Base-by-base conservation (phyloP, 2,329 filamentous ascomycete genomes). In the Alternaria tenuissima region DNA sequence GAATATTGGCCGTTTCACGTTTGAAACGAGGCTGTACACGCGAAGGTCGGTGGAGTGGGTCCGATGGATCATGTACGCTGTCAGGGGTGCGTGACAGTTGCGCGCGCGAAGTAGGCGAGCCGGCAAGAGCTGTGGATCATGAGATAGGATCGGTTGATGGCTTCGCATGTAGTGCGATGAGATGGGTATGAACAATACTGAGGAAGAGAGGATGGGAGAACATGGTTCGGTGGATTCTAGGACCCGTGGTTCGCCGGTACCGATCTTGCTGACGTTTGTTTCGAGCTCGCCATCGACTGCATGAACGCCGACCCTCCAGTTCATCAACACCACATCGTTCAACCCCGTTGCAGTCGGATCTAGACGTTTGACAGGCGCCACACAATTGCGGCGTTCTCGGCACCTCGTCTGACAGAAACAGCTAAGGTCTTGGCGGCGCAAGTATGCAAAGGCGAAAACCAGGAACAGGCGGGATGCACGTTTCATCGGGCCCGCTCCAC, bases 1-100 rank as follows among this genome's bases (percentile, higher is more conserved):
- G 61, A 66, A 56, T 57, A 64, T 62, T 63, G 49, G 12, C 38
- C 43, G 68, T 72, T 69, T 70, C 66, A 68, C 28, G 53, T 65
- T 41, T 62, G 65, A 70, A 67, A 70, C 65, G 47, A 56, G 41
- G 47, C 57, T 55, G 55, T 43, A 20, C 52, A 55, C 56, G 57
- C 57, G 46, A 57, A 48, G 34, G 34, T 38, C 28, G 41, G 28
- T 42, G 53, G 30, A 30, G 52, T 57, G 53, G 57, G 46, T 38
- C 41, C 6, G 6, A 12, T 32, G 32, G 38, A 57, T 32, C 24
- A 9, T 26, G 8, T 22, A 22, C 34, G 41, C 34, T 42, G 57
- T 47, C 26, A 47, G 53, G 53, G 47, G 54, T 34, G 57, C 54
- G 41, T 41, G 41, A 22, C 46, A 28, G 56, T 65, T 65, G 57